Conservation (phyloP, 2,329 filamentous ascomycete genomes). For the Thielaviopsis euricoi region DNA sequence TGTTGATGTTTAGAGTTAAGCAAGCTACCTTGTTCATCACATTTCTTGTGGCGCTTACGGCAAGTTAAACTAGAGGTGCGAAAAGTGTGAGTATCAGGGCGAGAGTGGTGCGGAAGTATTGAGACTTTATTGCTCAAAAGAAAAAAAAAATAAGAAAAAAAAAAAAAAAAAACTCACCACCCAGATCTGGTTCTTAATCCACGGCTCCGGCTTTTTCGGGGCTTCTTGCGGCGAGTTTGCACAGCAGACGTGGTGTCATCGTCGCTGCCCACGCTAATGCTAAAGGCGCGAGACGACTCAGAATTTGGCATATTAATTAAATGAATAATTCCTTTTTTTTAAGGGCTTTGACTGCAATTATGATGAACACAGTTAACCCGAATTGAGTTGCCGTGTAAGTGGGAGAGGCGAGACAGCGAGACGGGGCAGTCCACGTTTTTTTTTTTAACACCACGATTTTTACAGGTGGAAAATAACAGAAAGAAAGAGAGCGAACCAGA, state of each 20-base stretch:
- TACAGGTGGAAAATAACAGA: too few relatives aligned
- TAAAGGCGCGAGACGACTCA: neutral
- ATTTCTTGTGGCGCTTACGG: neutral
- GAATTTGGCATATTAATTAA: neutral
- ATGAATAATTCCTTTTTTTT: too few relatives aligned
- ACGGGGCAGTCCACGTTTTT: too few relatives aligned
- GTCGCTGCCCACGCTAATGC: neutral
- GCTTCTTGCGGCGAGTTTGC: neutral
- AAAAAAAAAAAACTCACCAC: neutral
- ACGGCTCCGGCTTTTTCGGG: neutral
- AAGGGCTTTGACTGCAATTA: too few relatives aligned
- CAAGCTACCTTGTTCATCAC: neutral
- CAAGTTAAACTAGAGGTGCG: neutral
- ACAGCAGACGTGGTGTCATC: neutral
- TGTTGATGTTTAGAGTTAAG: neutral
- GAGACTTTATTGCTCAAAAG: too few relatives aligned
- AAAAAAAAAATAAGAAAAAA: neutral
- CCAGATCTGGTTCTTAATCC: neutral
- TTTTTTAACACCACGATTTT: too few relatives aligned
- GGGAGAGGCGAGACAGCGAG: too few relatives aligned
- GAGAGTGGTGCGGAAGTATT: neutral
- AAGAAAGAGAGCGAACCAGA: too few relatives aligned
- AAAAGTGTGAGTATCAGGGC: neutral
- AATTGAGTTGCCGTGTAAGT: too few relatives aligned
- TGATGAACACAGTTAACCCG: too few relatives aligned